Conservation (phyloP, 306 rosid genomes). For the Vigna nakashimae region DNA sequence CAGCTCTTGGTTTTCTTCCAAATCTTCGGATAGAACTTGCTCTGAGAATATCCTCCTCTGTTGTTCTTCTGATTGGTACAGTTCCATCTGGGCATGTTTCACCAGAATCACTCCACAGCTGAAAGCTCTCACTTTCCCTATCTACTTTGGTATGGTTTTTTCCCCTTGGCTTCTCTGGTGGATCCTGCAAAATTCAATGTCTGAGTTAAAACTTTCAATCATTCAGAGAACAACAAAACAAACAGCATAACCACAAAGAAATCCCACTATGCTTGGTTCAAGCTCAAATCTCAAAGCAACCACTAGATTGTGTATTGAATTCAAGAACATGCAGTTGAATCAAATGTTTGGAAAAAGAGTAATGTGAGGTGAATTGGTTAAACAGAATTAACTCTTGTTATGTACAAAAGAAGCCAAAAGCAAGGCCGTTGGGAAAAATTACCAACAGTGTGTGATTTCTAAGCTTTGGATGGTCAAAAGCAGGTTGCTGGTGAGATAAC, state of each 20-base stretch:
- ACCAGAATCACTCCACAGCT: slow-evolving; percentile 81
- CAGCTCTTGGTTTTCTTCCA: slow-evolving; percentile 80
- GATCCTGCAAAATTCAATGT: slow-evolving; percentile 66
- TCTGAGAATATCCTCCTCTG: slow-evolving; percentile 76
- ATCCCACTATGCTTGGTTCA: neutral
- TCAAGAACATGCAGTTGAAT: neutral
- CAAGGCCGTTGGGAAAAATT: slow-evolving; percentile 41
- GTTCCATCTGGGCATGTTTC: slow-evolving; percentile 90
- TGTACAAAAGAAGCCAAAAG: neutral
- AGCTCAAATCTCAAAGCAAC: neutral
- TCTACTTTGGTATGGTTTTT: slow-evolving; percentile 42
- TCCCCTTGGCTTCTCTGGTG: slow-evolving; percentile 84
- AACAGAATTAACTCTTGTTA: neutral
- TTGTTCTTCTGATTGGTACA: slow-evolving; percentile 84
- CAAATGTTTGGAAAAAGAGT: neutral
- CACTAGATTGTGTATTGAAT: neutral
- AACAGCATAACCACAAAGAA: neutral
- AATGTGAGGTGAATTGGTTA: neutral
- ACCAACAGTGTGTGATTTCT: slow-evolving; percentile 83
- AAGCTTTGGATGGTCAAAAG: slow-evolving; percentile 87
- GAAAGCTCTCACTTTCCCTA: slow-evolving; percentile 55
- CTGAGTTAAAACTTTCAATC: slow-evolving; percentile 20
- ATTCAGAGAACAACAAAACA: slow-evolving; percentile 10
- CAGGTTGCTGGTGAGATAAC: slow-evolving; percentile 80
- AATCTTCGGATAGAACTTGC: slow-evolving; percentile 75